phyloP scores from a whole-genome alignment of 176 grass and related monocot species.

The Musa schizocarpa region DNA sequence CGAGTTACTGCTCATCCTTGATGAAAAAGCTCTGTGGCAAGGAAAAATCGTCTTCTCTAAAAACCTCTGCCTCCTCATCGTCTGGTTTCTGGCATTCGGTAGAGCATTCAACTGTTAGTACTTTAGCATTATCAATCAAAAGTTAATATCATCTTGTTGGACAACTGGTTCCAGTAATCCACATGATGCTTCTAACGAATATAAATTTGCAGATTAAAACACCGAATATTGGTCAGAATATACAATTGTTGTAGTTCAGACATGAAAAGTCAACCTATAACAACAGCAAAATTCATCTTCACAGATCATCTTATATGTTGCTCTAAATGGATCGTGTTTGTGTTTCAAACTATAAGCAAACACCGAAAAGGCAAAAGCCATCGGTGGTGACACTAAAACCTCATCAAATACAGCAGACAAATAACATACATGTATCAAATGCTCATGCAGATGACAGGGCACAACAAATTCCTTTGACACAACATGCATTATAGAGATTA shows the following conservation, averaged over 20 bases:
- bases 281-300: too few relatives aligned
- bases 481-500: too few relatives aligned
- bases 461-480: not conserved
- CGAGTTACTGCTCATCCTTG: slow-evolving; percentile 54
- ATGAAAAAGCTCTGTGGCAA: slow-evolving; percentile 51
- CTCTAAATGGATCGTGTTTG: too few relatives aligned
- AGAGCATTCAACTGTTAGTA: not conserved
- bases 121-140: not conserved
- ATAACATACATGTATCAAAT: not conserved
- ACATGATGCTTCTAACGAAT: not conserved
- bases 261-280: too few relatives aligned
- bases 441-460: not conserved
- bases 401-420: not conserved
- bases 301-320: too few relatives aligned
- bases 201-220: too few relatives aligned
- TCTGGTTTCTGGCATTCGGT: slow-evolving; percentile 53
- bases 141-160: not conserved
- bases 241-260: too few relatives aligned
- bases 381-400: not conserved
- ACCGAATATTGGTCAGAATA: too few relatives aligned
- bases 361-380: not conserved
- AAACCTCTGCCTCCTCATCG: slow-evolving; percentile 63
- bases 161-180: not conserved
- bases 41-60: slow-evolving; percentile 71
- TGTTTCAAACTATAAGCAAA: not conserved